Base-by-base conservation (phyloP, 2,329 filamentous ascomycete genomes). In the Sarocladium strictum region DNA sequence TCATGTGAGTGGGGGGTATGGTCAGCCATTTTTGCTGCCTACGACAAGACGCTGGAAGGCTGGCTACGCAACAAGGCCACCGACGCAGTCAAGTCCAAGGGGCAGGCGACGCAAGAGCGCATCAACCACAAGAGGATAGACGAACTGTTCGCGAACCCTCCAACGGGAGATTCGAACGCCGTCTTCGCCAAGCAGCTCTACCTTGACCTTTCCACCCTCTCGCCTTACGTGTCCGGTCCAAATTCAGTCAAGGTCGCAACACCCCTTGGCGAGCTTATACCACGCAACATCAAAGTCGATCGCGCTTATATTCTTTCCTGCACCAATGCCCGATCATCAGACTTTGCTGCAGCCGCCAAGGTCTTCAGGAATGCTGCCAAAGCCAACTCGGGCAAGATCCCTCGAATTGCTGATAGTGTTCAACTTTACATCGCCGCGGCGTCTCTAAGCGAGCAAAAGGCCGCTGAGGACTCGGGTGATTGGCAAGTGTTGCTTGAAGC, bases 361-460 rank as follows among this genome's bases (percentile, higher is more conserved):
- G 91, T 97, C 2, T 96, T 97, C 78, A 84, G 82, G 55, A 87
- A 93, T 37, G 90, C 89, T 1, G 82, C 86, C 0, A 80, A 83
- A 54, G n/a, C n/a, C n/a, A n/a, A n/a, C n/a, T 21, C n/a, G 11
- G 47, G 47, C 4, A 76, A 76, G 29, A 80, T 81, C 53, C 76
- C 74, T 23, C 87, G 84, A 14, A 74, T 78, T 55, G 71, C 82
- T 5, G 79, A 89, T 19, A 90, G 87, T 71, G 91, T 97, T 38
- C 79, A 91, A 54, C 85, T 97, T 65, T 97, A 97, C 71, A 88
- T 97, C 58, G 88, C 92, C 0, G 91, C 93, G 0, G 93, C 93
- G 1, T 97, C 92, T 0, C 65, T 83, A 0, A 76, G 81, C 0
- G 92, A 97, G 67, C 91, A 97, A 67, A 69, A 81, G 55, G 76